phyloP scores from a whole-genome alignment of 2,329 filamentous ascomycete species.

The Cordyceps javanica region DNA sequence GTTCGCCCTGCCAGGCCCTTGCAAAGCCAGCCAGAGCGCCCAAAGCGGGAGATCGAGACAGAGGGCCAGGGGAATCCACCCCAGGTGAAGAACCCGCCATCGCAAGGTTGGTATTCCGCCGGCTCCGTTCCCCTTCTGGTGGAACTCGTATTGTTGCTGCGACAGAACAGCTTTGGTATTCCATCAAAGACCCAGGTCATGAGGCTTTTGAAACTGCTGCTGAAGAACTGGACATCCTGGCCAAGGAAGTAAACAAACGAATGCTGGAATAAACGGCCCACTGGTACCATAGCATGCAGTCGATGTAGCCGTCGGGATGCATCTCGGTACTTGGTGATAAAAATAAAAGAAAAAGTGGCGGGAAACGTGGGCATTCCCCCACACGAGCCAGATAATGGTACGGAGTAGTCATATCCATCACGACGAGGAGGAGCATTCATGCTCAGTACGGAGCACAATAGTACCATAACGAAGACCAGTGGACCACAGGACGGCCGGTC shows the following conservation, averaged over 20 bases:
- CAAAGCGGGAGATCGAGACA: background rate
- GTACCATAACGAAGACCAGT: too few species aligned
- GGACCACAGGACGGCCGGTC: too few species aligned
- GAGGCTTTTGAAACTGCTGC: too few species aligned
- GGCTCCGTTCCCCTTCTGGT: background rate
- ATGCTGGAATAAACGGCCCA: too few species aligned
- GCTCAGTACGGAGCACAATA: too few species aligned
- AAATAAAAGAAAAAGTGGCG: background rate
- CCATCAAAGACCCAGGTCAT: too few species aligned
- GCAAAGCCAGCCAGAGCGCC: background rate
- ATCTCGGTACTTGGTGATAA: background rate
- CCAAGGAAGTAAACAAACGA: too few species aligned
- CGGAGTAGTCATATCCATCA: background rate
- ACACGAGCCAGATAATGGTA: background rate
- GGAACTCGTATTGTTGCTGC: too few species aligned
- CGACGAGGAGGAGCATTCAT: too few species aligned
- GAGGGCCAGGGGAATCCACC: background rate
- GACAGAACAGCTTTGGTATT: too few species aligned
- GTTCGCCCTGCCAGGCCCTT: background rate
- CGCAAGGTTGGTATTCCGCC: background rate
- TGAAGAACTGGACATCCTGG: too few species aligned
- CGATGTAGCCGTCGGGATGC: background rate
- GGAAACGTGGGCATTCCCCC: background rate
- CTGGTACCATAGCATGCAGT: too few species aligned
- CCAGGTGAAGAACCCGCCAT: background rate